Evolutionary conservation across 257 asterid genomes (phyloP), one percentile per base, ranked within the genome.

Genomic region (Craterostigma plantagineum): DNA sequence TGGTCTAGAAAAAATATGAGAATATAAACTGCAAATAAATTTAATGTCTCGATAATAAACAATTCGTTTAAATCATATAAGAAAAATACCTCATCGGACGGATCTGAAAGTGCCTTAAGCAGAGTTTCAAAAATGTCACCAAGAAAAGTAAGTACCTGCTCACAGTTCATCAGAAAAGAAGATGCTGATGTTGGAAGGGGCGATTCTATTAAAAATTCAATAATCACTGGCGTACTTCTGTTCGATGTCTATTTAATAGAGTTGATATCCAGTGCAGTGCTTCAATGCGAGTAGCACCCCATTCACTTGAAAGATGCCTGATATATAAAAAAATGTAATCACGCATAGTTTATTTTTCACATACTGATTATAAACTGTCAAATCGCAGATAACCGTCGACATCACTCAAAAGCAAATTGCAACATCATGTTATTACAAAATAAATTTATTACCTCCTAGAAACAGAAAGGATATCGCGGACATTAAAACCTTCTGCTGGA

Each of bases 201-300:
- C 6, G 30, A 23, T 23, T 23, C 6, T 23, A 23, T 23, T 23
- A 23, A 23, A 23, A 23, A 23, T 23, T 23, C 30, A 23, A 23
- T 6, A 23, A 23, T 23, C 30, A 23, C 30, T 23, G 6, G 2
- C 30, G 6, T 23, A 84, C 99, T 94, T 77, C 96, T 4, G 51
- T 42, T 33, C 96, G 71, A 55, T 80, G 83, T 52, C 76, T 68
- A 58, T 55, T 69, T 65, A 90, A 57, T 33, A 90, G 84, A 52
- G 69, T 65, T 45, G 75, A 67, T 60, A 90, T 80, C 99, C 99
- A 90, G 58, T 80, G 77, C 67, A 90, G 65, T 54, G 99, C 86
- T 72, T 90, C 99, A 61, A 84, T 84, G 18, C 99, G 94, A 15
- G 96, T 79, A 53, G 99, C 96, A 68, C 80, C 99, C 80, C 81